Evolutionary conservation across 2,329 filamentous ascomycete species (phyloP).

Genomic region (Periconia macrospinosa): DNA sequence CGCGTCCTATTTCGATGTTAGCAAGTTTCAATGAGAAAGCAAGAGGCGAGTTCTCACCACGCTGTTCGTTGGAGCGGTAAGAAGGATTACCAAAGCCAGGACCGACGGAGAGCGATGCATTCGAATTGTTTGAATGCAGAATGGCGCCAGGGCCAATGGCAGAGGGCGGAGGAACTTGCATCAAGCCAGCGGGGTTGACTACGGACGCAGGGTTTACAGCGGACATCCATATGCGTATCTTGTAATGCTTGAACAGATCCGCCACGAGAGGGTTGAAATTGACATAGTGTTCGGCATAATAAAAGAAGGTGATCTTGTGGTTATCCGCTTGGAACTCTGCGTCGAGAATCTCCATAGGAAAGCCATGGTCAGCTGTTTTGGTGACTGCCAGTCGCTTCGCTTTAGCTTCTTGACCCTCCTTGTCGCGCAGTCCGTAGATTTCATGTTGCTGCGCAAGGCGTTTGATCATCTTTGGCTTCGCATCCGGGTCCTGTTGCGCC

Average conservation of each 20-base stretch:
- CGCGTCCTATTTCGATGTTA: constrained; percentile 20
- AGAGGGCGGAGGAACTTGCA: constrained; percentile 39
- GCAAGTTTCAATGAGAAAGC: not conserved
- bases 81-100: constrained; percentile 35
- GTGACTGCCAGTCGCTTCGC: constrained; percentile 96
- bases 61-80: constrained; percentile 28
- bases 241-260: constrained; percentile 98
- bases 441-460: constrained; percentile 90
- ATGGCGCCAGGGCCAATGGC: constrained; percentile 44
- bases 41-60: constrained; percentile 20
- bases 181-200: constrained; percentile 39
- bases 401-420: constrained; percentile 96
- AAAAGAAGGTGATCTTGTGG: constrained; percentile 99
- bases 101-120: constrained; percentile 29
- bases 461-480: constrained; percentile 97
- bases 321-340: constrained; percentile 99
- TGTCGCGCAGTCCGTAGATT: constrained; percentile 84
- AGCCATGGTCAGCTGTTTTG: constrained; percentile 89
- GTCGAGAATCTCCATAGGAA: constrained; percentile 98
- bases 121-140: constrained; percentile 21
- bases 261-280: constrained; percentile 98
- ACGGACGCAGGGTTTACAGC: constrained; percentile 98
- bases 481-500: constrained; percentile 56
- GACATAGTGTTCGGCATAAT: constrained; percentile 97
- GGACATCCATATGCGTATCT: constrained; percentile 99